Base-by-base conservation (phyloP, 495 filamentous ascomycete species). In the Penicillium coffeae region DNA sequence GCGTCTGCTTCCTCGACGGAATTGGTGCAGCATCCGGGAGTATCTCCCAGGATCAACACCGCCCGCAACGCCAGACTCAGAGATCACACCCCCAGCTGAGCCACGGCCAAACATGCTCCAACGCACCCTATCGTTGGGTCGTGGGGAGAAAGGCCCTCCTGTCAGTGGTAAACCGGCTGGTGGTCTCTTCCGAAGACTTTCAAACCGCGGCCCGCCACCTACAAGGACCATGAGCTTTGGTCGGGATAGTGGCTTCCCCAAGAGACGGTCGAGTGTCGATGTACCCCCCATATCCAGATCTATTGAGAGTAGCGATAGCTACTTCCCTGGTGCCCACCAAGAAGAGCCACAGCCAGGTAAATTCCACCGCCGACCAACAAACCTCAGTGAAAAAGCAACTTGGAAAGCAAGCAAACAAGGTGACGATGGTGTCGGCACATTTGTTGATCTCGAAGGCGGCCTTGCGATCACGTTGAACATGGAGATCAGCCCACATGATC, bases 21-120 rank as follows among this genome's bases (percentile, higher is more conserved):
- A 96, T 58, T 96, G 89, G 88, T 95, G 89, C 66, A 86, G 88
- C 6, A 90, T 96, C 51, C 78, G 86, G 21, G 73, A 83, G 57
- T 95, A 92, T 59, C 71, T 80, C n/a, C 89, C 89, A 2, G 89
- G 75, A 15, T 65, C 60, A 36, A 92, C 86, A 0, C 89, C 89
- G n/a, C 83, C 81, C 2, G 72, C 73, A 1, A 85, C 86, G 7
- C 76, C 76, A 3, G 64, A 69, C 5, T 59, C 69, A 2, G 60
- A 65, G 38, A 43, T 56, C 21, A 54, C 55, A 36, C 55, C 54
- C 13, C 47, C 54, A 8, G 50, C 47, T 12, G 65, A 82, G 32
- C 65, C 75, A 19, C 71, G 76, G 7, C 73, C 75, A n/a, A 65
- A 63, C 3, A 74, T 71, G 21, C 64, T 83, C 20, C 72, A 75